phyloP scores from a whole-genome alignment of 805 yeast genomes.

The Nakazawaea ernobii region DNA sequence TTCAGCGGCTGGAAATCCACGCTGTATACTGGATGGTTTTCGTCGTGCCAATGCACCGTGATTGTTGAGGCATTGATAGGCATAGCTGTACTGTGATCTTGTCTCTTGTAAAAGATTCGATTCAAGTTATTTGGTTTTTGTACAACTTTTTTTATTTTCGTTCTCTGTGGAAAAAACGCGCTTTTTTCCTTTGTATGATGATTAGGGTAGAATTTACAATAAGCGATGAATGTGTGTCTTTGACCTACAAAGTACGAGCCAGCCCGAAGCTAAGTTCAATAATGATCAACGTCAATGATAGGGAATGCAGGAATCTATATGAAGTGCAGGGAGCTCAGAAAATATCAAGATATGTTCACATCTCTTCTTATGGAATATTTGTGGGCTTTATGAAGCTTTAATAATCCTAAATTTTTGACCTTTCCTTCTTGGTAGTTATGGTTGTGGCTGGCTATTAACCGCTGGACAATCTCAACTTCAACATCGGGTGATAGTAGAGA shows the following conservation, averaged over 20 bases:
- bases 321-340: too few species aligned
- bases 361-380: background rate
- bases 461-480: slow-evolving; percentile 1
- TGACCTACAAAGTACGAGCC: too few species aligned
- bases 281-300: too few species aligned
- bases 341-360: too few species aligned
- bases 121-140: background rate
- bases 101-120: background rate
- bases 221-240: too few species aligned
- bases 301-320: too few species aligned
- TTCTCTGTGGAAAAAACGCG: background rate
- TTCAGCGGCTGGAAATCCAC: slow-evolving; percentile 52
- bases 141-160: background rate
- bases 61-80: slow-evolving; percentile 36
- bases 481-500: background rate
- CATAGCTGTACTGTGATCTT: background rate
- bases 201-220: too few species aligned
- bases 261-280: too few species aligned
- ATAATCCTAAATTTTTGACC: background rate
- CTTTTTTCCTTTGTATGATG: too few species aligned
- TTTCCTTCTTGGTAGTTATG: background rate
- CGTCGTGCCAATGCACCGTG: slow-evolving; percentile 70
- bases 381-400: background rate
- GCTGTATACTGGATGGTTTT: slow-evolving; percentile 67
- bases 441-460: slow-evolving; percentile 4